phyloP scores from a whole-genome alignment of 2,329 filamentous ascomycete genomes.

The Paecilomyces dactylethromorphus region DNA sequence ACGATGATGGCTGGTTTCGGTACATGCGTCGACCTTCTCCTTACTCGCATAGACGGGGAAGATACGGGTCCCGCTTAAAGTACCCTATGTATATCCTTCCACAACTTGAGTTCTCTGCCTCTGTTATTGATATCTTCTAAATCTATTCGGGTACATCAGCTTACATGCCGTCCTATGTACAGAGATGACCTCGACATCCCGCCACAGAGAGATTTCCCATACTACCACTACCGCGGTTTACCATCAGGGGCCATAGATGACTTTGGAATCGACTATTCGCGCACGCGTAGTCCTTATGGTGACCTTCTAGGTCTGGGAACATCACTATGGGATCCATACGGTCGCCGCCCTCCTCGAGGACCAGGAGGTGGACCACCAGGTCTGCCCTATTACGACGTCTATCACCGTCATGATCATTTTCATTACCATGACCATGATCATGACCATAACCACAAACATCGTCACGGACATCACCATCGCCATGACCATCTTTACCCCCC shows the following conservation, averaged over 20 bases:
- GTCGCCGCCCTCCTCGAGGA: background rate
- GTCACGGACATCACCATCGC: background rate
- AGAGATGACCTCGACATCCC: background rate
- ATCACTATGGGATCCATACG: background rate
- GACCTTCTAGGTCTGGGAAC: background rate
- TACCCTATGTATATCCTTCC: background rate
- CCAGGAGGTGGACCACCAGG: background rate
- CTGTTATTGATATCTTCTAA: background rate
- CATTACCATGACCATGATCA: slow-evolving; percentile 3
- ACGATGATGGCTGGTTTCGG: background rate
- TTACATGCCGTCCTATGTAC: background rate
- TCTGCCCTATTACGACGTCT: background rate
- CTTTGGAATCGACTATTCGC: background rate
- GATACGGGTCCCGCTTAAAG: background rate
- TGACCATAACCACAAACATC: background rate
- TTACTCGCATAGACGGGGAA: background rate
- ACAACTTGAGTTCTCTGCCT: background rate
- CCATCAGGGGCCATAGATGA: background rate
- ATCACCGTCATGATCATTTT: slow-evolving; percentile 2
- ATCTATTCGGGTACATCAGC: background rate
- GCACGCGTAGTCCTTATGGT: background rate
- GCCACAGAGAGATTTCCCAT: background rate
- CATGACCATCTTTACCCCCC: background rate
- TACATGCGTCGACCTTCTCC: background rate
- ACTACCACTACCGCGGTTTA: background rate